phyloP scores from a whole-genome alignment of 139 green algal species.

The Microglena sp. region DNA sequence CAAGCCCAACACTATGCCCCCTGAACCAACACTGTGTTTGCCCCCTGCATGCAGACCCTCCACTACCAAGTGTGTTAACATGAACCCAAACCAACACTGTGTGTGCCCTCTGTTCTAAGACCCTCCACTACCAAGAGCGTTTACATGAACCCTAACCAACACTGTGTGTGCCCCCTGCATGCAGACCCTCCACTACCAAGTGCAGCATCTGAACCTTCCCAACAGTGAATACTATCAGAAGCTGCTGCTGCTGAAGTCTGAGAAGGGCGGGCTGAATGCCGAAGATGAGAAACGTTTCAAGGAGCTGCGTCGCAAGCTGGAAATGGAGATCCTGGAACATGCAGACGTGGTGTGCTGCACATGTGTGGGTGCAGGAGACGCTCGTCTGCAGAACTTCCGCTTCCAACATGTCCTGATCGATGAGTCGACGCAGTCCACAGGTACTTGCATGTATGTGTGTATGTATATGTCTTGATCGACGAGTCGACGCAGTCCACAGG shows the following conservation, averaged over 20 bases:
- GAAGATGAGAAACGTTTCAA: constrained; percentile 85
- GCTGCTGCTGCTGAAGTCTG: constrained; percentile 77
- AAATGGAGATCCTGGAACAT: constrained; percentile 78
- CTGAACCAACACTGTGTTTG: too few relatives aligned
- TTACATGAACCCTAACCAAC: too few relatives aligned
- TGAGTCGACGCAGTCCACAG: constrained; percentile 89
- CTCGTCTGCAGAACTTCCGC: constrained; percentile 68
- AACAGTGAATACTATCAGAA: constrained; percentile 76
- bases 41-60: too few relatives aligned
- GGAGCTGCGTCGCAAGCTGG: constrained; percentile 41
- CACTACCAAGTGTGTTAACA: too few relatives aligned
- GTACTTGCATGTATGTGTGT: not conserved
- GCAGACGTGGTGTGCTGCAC: constrained; percentile 88
- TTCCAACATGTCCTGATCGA: constrained; percentile 89
- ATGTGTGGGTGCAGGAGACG: constrained; percentile 86
- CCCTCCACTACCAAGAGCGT: too few relatives aligned
- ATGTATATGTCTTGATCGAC: constrained; percentile 57
- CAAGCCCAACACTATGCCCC: too few relatives aligned
- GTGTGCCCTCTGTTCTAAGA: too few relatives aligned
- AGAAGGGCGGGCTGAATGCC: constrained; percentile 73
- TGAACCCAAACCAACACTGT: too few relatives aligned
- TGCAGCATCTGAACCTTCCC: constrained; percentile 68
- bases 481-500: constrained; percentile 88
- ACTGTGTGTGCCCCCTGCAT: too few relatives aligned
- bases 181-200: too few relatives aligned